phyloP scores from a whole-genome alignment of 306 rosid genomes.

The Echinosophora koreensis region DNA sequence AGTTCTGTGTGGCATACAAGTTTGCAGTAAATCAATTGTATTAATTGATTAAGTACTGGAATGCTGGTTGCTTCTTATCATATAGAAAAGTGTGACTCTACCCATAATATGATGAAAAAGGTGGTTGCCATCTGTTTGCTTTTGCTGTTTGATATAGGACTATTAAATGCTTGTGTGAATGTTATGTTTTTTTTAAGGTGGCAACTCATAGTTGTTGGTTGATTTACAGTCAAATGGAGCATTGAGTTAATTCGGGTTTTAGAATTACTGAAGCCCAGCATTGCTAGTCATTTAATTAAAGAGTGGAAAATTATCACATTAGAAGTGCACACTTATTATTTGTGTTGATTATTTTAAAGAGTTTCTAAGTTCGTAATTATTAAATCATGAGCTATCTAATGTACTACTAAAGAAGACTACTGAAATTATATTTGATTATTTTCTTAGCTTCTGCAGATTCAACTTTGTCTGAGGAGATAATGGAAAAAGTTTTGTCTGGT shows the following conservation, averaged over 20 bases:
- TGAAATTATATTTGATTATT: slow-evolving; percentile 34
- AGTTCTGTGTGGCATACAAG: neutral
- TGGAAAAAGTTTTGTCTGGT: slow-evolving; percentile 75
- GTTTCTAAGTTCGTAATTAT: slow-evolving; percentile 5
- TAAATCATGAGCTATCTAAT: slow-evolving; percentile 14
- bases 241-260: slow-evolving; percentile 10
- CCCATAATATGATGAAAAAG: neutral
- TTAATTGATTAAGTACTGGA: neutral
- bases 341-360: slow-evolving; percentile 36
- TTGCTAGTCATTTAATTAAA: slow-evolving; percentile 7
- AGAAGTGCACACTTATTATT: neutral
- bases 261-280: slow-evolving; percentile 11
- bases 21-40: neutral
- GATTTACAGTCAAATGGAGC: slow-evolving; percentile 14
- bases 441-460: slow-evolving; percentile 60
- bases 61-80: neutral
- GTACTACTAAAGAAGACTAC: slow-evolving; percentile 19
- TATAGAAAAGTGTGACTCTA: neutral
- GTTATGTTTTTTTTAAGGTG: neutral
- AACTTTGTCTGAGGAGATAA: slow-evolving; percentile 68
- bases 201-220: slow-evolving; percentile 10
- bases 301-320: slow-evolving; percentile 13
- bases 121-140: neutral
- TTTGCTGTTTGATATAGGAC: slow-evolving; percentile 14
- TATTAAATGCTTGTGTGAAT: neutral